phyloP scores from a whole-genome alignment of 768 basidiomycete species.

The Tulasnella sp. region DNA sequence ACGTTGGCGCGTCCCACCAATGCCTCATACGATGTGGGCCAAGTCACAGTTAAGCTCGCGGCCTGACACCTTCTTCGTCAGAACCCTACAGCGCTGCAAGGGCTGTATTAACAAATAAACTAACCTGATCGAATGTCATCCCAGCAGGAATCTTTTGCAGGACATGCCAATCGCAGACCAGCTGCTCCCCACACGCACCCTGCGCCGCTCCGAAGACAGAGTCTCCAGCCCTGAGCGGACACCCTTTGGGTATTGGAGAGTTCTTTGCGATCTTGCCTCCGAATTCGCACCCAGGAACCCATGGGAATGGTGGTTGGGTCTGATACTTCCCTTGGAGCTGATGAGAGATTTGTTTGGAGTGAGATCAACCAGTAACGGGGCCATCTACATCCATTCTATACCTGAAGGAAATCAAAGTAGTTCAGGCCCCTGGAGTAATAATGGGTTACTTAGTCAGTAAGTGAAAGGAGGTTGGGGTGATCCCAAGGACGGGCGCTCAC shows the following conservation, averaged over 20 bases:
- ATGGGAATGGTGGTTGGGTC: slow-evolving; percentile 67
- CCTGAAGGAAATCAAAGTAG: slow-evolving; percentile 75
- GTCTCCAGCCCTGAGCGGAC: slow-evolving; percentile 70
- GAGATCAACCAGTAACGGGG: too few relatives aligned
- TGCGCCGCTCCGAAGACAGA: slow-evolving; percentile 75
- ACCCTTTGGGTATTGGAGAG: slow-evolving; percentile 71
- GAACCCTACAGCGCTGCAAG: too few relatives aligned
- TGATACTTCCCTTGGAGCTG: background rate
- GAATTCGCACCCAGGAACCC: slow-evolving; percentile 76
- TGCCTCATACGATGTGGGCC: slow-evolving; percentile 89
- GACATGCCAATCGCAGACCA: slow-evolving; percentile 40
- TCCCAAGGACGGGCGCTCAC: slow-evolving; percentile 1
- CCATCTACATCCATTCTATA: too few relatives aligned
- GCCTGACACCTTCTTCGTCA: slow-evolving; percentile 48
- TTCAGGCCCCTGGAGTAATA: slow-evolving; percentile 40
- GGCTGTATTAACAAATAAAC: background rate
- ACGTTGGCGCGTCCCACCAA: slow-evolving; percentile 74
- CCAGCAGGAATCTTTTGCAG: slow-evolving; percentile 60
- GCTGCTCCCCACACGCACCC: slow-evolving; percentile 71
- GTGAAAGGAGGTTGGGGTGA: background rate
- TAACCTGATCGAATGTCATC: slow-evolving; percentile 50
- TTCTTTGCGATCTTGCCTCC: slow-evolving; percentile 58
- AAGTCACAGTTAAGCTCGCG: slow-evolving; percentile 76
- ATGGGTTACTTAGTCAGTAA: background rate
- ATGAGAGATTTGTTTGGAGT: slow-evolving; percentile 20